phyloP scores from a whole-genome alignment of 441 rosid species.

The Gossypium lobatum region DNA sequence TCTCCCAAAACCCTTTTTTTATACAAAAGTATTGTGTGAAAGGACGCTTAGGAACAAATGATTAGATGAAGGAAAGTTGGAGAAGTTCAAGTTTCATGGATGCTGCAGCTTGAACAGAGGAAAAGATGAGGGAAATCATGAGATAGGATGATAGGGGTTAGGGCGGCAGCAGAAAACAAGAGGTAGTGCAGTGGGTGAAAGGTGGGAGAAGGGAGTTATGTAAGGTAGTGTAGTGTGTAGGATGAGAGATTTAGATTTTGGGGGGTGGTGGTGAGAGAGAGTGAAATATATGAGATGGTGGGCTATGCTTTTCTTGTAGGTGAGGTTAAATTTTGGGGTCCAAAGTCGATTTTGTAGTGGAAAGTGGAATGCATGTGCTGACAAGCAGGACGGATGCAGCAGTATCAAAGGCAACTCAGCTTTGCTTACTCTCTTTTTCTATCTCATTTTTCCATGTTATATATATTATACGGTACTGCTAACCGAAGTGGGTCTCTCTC shows the following conservation, averaged over 20 bases:
- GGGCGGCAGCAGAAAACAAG: too few relatives aligned
- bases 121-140: constrained; percentile 18
- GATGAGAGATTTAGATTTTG: constrained; percentile 2
- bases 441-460: constrained; percentile 14
- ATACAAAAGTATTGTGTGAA: neutral
- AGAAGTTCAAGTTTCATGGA: constrained; percentile 21
- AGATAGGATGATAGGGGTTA: neutral
- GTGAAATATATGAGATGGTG: constrained; percentile 32
- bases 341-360: constrained; percentile 80
- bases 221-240: neutral
- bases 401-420: constrained; percentile 73
- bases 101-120: constrained; percentile 12
- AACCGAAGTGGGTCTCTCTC: constrained; percentile 48
- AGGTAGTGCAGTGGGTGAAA: neutral
- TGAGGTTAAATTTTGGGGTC: constrained; percentile 54
- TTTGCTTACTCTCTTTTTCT: constrained; percentile 42
- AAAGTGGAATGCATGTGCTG: constrained; percentile 96
- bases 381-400: constrained; percentile 52
- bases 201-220: neutral
- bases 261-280: neutral
- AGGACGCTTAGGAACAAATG: neutral
- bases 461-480: constrained; percentile 9
- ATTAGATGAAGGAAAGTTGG: constrained; percentile 12
- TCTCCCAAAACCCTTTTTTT: constrained; percentile 2
- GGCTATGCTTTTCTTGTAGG: constrained; percentile 53